Conservation (phyloP, 2,329 filamentous ascomycete species). For the Phaeosphaeria sp. region DNA sequence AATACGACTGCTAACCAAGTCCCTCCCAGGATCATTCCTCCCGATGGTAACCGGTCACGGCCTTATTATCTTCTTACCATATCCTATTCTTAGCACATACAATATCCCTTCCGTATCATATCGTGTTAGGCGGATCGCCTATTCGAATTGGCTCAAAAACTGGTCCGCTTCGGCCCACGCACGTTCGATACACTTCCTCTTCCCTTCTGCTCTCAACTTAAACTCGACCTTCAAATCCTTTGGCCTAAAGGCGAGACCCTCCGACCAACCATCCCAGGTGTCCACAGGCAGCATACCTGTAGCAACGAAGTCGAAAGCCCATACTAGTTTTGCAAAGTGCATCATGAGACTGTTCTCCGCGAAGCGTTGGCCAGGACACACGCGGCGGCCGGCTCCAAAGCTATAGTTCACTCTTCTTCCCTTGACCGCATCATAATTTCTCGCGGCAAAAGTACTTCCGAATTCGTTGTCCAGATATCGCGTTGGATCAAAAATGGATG, state of each 20-base stretch:
- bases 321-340: neutral
- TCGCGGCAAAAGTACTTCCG: constrained; percentile 62
- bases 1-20: neutral
- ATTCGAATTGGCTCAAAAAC: neutral
- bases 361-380: constrained; percentile 9
- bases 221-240: neutral
- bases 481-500: neutral
- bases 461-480: neutral
- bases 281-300: neutral
- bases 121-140: neutral
- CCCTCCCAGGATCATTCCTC: neutral
- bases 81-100: neutral
- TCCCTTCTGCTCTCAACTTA: neutral
- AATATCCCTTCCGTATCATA: neutral
- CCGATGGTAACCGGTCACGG: too few species aligned
- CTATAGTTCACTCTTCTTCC: constrained; percentile 11
- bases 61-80: too few species aligned
- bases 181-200: neutral
- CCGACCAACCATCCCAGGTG: neutral
- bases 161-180: neutral
- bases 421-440: constrained; percentile 54
- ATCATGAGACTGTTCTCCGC: constrained; percentile 7
- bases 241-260: neutral
- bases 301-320: neutral
- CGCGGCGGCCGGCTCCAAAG: constrained; percentile 13